A percentile compares a stretch with the other conserved stretches of the same genome.
phyloP scores from a whole-genome alignment of 208 protist species.

The Entamoeba histolytica region DNA sequence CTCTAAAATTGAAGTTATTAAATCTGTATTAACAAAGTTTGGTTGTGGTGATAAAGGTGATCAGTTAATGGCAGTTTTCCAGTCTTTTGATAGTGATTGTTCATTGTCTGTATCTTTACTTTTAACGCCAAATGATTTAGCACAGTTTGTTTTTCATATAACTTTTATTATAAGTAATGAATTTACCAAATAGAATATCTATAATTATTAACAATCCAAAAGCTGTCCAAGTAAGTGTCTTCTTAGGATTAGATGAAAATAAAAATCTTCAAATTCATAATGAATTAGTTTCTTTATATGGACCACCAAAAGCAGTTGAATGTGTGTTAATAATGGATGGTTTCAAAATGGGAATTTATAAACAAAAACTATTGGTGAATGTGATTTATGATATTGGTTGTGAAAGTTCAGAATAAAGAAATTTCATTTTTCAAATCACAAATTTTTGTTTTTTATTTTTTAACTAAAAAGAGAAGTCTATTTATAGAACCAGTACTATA shows the following conservation, averaged over 20 bases:
- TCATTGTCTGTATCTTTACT: neutral
- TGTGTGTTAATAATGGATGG: neutral
- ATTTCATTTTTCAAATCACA: too few species aligned
- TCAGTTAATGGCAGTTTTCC: neutral
- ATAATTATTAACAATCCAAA: neutral
- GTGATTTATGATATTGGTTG: neutral
- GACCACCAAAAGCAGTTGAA: neutral
- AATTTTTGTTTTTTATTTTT: too few species aligned
- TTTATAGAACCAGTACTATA: too few species aligned
- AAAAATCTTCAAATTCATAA: neutral
- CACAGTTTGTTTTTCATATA: neutral
- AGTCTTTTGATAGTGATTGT: neutral
- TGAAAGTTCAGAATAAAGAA: neutral
- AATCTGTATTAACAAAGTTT: neutral
- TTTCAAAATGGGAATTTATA: neutral
- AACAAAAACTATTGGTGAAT: neutral
- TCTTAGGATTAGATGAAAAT: neutral
- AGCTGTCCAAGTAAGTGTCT: neutral
- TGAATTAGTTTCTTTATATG: neutral
- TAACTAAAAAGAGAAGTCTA: too few species aligned
- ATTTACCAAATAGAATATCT: neutral
- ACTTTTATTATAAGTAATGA: too few species aligned
- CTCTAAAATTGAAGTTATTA: neutral
- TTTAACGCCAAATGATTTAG: neutral
- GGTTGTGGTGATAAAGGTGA: neutral